A percentile compares a stretch with the other conserved stretches of the same genome.
Conservation (phyloP, 345 rosid species). For the Melastoma malabathricum region DNA sequence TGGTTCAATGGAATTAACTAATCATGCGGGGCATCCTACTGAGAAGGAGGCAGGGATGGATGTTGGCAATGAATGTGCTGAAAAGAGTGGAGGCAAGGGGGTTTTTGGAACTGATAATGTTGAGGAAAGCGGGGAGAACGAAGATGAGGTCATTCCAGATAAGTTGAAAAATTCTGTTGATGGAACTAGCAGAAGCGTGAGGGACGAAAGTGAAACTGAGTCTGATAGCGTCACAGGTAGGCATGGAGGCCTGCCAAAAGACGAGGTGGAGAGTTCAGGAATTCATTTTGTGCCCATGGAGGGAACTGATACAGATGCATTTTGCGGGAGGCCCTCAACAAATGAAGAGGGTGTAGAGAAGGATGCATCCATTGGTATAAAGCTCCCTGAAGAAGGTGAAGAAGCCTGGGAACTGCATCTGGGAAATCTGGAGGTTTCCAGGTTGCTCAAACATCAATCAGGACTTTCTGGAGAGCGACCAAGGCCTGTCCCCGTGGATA, state of each 20-base stretch:
- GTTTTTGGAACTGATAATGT: slow-evolving; percentile 11
- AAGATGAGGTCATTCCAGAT: slow-evolving; percentile 19
- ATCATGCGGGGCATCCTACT: slow-evolving; percentile 12
- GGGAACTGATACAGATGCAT: slow-evolving; percentile 16
- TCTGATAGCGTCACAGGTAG: slow-evolving; percentile 10
- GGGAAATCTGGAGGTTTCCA: slow-evolving; percentile 20
- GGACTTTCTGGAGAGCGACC: slow-evolving; percentile 17
- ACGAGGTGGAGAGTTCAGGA: slow-evolving; percentile 16
- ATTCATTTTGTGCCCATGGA: slow-evolving; percentile 15
- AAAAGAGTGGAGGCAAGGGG: slow-evolving; percentile 14
- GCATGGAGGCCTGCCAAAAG: slow-evolving; percentile 11
- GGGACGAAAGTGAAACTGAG: slow-evolving; percentile 11
- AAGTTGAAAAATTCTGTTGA: slow-evolving; percentile 15
- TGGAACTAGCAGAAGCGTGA: slow-evolving; percentile 7
- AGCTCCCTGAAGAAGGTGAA: slow-evolving; percentile 23
- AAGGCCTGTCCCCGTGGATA: slow-evolving; percentile 31
- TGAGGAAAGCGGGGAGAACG: slow-evolving; percentile 15
- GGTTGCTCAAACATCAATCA: slow-evolving; percentile 11
- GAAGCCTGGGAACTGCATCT: slow-evolving; percentile 16
- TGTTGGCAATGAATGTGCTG: slow-evolving; percentile 9
- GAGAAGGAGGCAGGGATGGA: slow-evolving; percentile 12
- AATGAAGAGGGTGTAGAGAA: slow-evolving; percentile 17
- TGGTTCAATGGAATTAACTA: slow-evolving; percentile 8
- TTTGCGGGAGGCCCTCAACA: slow-evolving; percentile 16
- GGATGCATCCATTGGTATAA: slow-evolving; percentile 28